Conservation (phyloP, 352 stramenopile species). For the Pythium vanterpoolii region DNA sequence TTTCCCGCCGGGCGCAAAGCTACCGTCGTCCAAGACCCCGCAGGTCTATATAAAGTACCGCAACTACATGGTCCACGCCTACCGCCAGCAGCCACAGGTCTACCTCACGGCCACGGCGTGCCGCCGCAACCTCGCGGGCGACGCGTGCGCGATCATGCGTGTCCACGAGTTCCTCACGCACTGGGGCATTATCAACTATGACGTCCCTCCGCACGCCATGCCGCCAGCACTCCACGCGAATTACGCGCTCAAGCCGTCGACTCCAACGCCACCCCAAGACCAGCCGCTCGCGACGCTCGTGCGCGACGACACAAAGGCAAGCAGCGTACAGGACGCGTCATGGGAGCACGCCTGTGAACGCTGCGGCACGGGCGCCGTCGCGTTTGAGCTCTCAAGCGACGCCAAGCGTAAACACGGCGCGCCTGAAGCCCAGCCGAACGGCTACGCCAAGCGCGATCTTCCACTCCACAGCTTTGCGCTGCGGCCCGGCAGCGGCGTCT, state of each 20-base stretch:
- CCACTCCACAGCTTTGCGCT: conserved; percentile 41
- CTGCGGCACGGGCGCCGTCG: conserved; percentile 36
- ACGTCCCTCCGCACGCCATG: conserved; percentile 72
- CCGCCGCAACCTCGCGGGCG: conserved; percentile 72
- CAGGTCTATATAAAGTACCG: conserved; percentile 83
- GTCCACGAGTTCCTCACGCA: conserved; percentile 86
- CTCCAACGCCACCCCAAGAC: neutral
- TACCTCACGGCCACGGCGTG: conserved; percentile 84
- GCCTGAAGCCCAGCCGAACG: conserved; percentile 42
- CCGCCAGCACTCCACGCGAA: conserved; percentile 50
- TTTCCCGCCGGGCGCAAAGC: conserved; percentile 19
- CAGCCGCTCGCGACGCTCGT: conserved; percentile 6
- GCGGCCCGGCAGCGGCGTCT: conserved; percentile 59
- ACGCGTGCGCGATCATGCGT: conserved; percentile 79
- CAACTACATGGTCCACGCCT: conserved; percentile 86
- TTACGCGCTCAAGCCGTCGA: conserved; percentile 41
- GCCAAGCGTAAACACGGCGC: conserved; percentile 47
- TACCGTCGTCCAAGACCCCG: conserved; percentile 42
- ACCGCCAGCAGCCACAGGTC: conserved; percentile 71
- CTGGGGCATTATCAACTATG: conserved; percentile 86
- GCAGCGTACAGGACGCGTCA: neutral
- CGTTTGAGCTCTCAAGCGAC: conserved; percentile 57
- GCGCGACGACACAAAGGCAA: neutral
- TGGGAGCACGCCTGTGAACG: conserved; percentile 38
- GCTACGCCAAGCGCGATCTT: conserved; percentile 27